These are phyloP conservation scores for Turnera subulata DNA, from an alignment of 345 rosid genomes.

Conservation along the genomic window DNA sequence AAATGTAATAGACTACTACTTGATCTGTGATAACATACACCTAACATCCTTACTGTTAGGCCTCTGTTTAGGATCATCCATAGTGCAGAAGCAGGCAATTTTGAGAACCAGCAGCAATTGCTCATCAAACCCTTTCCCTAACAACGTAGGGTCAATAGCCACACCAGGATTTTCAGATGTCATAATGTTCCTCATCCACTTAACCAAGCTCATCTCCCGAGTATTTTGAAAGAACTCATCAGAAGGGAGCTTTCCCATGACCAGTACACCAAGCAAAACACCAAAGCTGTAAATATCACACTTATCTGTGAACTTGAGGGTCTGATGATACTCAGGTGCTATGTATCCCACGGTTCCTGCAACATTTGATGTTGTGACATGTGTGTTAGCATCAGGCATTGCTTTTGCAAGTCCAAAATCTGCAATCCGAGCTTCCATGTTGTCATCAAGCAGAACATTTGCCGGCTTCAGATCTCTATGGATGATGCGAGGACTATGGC, in stretches of 20 bases:
- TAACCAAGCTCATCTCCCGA: conserved; percentile 56
- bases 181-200: conserved; percentile 75
- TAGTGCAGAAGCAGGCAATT: conserved; percentile 80
- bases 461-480: conserved; percentile 94
- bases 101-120: conserved; percentile 74
- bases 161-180: conserved; percentile 54
- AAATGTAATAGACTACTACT: conserved; percentile 19
- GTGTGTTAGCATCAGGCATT: conserved; percentile 71
- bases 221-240: conserved; percentile 81
- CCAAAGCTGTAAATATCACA: conserved; percentile 90
- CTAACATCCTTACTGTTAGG: conserved; percentile 77
- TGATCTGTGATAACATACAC: conserved; percentile 69
- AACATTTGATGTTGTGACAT: conserved; percentile 50
- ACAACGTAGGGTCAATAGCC: conserved; percentile 60
- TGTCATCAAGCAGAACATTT: conserved; percentile 77
- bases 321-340: conserved; percentile 83
- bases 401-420: conserved; percentile 86
- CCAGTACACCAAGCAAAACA: conserved; percentile 63
- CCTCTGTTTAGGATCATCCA: conserved; percentile 77
- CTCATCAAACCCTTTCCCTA: conserved; percentile 62
- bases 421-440: conserved; percentile 87
- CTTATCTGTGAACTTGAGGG: conserved; percentile 79
- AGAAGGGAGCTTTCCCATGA: conserved; percentile 82
- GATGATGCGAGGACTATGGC: conserved; percentile 62
- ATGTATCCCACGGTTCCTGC: conserved; percentile 94